A percentile compares a stretch with the other conserved stretches of the same genome.
Evolutionary conservation across 768 basidiomycete species (phyloP).

Genomic region (Xerocomellus intermedius): DNA sequence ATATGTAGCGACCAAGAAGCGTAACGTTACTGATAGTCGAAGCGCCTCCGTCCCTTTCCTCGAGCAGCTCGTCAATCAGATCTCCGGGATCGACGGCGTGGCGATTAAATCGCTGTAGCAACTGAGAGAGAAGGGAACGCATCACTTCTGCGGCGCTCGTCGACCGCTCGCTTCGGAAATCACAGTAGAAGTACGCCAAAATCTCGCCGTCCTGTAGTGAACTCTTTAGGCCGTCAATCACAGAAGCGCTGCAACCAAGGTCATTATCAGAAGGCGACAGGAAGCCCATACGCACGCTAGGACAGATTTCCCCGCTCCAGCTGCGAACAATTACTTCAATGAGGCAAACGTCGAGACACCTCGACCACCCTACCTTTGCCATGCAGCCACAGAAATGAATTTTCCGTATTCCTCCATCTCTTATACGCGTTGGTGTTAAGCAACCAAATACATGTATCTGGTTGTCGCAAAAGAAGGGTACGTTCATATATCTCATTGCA

Average conservation of each 20-base stretch:
- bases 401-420: background rate
- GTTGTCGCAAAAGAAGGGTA: background rate
- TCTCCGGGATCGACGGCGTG: background rate
- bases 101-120: background rate
- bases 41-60: background rate
- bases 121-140: conserved; percentile 17
- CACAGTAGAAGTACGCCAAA: conserved; percentile 20
- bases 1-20: conserved; percentile 1
- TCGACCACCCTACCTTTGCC: conserved; percentile 10
- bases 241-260: conserved; percentile 8
- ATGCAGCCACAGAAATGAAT: conserved; percentile 12
- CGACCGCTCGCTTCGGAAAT: conserved; percentile 14
- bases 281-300: background rate
- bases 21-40: background rate
- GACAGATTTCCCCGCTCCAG: conserved; percentile 17
- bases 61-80: background rate
- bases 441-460: conserved; percentile 14
- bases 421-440: background rate
- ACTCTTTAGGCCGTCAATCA: conserved; percentile 6
- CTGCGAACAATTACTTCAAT: background rate
- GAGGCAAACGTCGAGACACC: background rate
- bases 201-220: background rate
- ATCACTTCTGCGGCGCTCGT: conserved; percentile 10
- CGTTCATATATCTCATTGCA: background rate
- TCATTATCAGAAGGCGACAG: no score